phyloP scores from a whole-genome alignment of 163 green algal genomes.

The Scenedesmus sp. region DNA sequence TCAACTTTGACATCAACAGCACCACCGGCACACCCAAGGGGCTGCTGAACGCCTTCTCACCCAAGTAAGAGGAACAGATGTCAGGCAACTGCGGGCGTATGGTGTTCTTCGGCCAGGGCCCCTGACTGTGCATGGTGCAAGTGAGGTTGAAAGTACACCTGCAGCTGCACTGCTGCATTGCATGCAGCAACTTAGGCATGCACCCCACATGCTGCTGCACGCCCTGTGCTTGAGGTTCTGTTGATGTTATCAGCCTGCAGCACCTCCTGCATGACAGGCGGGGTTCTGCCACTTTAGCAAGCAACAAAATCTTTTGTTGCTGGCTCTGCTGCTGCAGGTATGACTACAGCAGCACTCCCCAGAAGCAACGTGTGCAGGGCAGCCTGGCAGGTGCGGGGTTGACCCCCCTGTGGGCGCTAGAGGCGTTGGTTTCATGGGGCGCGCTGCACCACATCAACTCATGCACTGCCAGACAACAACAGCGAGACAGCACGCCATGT shows the following conservation, averaged over 20 bases:
- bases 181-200: too few species aligned
- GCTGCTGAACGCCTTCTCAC: background rate
- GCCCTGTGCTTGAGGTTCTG: too few species aligned
- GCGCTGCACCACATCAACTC: too few species aligned
- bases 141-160: too few species aligned
- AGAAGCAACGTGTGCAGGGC: background rate
- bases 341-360: background rate
- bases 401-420: too few species aligned
- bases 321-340: background rate
- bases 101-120: too few species aligned
- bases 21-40: background rate
- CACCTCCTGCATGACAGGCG: background rate
- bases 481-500: too few species aligned
- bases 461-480: background rate
- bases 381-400: background rate
- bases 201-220: too few species aligned
- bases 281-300: background rate
- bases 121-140: too few species aligned
- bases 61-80: background rate
- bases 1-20: conserved; percentile 16
- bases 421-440: too few species aligned
- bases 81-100: background rate
- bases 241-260: too few species aligned
- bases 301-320: background rate
- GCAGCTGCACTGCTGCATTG: too few species aligned